Evolutionary conservation across 2,329 filamentous ascomycete species (phyloP), one percentile per base, ranked within the genome.

Genomic region (Aspergillus candidus): DNA sequence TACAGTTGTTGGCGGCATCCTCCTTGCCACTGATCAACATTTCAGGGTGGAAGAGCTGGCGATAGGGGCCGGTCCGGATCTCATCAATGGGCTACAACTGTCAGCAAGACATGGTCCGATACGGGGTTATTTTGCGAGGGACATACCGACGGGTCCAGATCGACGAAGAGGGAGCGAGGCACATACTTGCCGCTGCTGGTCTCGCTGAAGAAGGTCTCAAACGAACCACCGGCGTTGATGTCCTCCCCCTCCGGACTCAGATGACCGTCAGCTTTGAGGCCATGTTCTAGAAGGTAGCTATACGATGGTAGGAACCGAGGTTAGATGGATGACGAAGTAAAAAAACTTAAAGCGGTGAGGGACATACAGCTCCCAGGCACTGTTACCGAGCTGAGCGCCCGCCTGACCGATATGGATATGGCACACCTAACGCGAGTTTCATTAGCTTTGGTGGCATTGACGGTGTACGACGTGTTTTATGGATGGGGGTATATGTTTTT

Each of bases 391-490:
- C 73, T 84, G 80, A 43, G 73, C 75, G 65, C 80, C 80, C 66
- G 80, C 80, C 70, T 84, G 80, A 66, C 80, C 80, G 65, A 84
- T 80, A 64, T 83, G 80, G 57, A 84, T 69, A 67, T 84, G 80
- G 62, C 76, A 77, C 64, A 84, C 76, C 79, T 83, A 54, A 29
- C 10, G 14, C 22, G 13, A 15, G 15, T 7, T 36, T 15, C 17
- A 7, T 34, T 31, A 27, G 38, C 4, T 8, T 8, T 13, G 1
- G 10, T 31, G 38, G 33, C 12, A 35, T 33, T 38, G 43, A 40
- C 32, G 33, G 35, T 27, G 11, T 32, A 40, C n/a, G 29, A 27
- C 11, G 41, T 31, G 41, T 29, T 37, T 47, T 46, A 15, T 42
- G 46, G 46, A 50, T 50, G 47, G 45, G 44, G 10, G 22, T 7